phyloP scores from a whole-genome alignment of 108 stramenopile species.

The Conticribra weissflogii region DNA sequence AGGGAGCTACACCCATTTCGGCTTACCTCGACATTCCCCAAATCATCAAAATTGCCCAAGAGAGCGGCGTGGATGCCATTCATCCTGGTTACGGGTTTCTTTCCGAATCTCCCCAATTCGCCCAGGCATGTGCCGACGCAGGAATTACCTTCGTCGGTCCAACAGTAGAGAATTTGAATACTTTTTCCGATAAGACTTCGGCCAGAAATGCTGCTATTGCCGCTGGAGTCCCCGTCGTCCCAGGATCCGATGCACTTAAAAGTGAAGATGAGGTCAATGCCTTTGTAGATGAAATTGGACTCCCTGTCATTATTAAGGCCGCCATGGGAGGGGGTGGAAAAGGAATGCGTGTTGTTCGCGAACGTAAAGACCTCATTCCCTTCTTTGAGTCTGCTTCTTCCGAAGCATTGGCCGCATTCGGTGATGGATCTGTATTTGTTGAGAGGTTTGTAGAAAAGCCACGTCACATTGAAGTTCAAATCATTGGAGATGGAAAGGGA shows the following conservation, averaged over 20 bases:
- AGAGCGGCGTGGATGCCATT: conserved; percentile 85
- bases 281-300: conserved; percentile 67
- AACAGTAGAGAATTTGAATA: conserved; percentile 74
- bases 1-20: conserved; percentile 73
- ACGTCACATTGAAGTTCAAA: conserved; percentile 96
- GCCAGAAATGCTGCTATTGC: conserved; percentile 82
- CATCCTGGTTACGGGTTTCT: conserved; percentile 92
- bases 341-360: conserved; percentile 90
- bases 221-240: conserved; percentile 86
- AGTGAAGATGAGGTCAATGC: conserved; percentile 51
- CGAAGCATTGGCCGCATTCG: conserved; percentile 83
- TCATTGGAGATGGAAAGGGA: conserved; percentile 92
- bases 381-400: conserved; percentile 67
- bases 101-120: conserved; percentile 80
- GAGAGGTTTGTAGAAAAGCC: conserved; percentile 87
- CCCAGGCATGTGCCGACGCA: conserved; percentile 68
- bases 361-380: conserved; percentile 62
- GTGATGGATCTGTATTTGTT: conserved; percentile 83
- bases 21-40: conserved; percentile 75
- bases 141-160: conserved; percentile 91
- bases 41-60: conserved; percentile 80
- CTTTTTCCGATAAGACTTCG: conserved; percentile 88
- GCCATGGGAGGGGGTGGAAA: conserved; percentile 93
- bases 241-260: conserved; percentile 66
- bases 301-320: conserved; percentile 94